A percentile compares a stretch with the other conserved stretches of the same genome.
Conservation (phyloP, 108 stramenopile species). For the Bacterosira constricta region DNA sequence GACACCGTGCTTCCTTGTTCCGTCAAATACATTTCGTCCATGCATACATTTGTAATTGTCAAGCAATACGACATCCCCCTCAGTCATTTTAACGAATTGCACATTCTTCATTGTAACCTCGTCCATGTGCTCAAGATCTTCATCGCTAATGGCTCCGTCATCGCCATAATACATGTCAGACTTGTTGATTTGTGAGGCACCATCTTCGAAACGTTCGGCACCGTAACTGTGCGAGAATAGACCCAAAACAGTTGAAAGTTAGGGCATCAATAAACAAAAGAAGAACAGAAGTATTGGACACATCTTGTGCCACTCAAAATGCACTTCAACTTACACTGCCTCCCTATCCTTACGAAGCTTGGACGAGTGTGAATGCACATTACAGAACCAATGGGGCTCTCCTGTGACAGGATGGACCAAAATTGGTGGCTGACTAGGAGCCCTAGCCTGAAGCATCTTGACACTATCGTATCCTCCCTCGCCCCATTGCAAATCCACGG, state of each 20-base stretch:
- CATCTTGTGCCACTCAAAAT: too few relatives aligned
- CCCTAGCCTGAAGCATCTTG: slow-evolving; percentile 86
- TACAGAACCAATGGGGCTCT: slow-evolving; percentile 92
- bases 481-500: slow-evolving; percentile 83
- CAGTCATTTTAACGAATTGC: slow-evolving; percentile 83
- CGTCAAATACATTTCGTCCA: slow-evolving; percentile 91
- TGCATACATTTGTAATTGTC: slow-evolving; percentile 96
- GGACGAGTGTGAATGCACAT: slow-evolving; percentile 89
- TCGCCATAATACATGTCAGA: slow-evolving; percentile 93
- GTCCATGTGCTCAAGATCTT: slow-evolving; percentile 81
- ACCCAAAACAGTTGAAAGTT: too few relatives aligned
- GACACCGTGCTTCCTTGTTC: slow-evolving; percentile 90
- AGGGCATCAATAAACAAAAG: not conserved
- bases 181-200: slow-evolving; percentile 92
- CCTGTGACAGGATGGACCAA: slow-evolving; percentile 84
- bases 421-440: slow-evolving; percentile 87
- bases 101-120: slow-evolving; percentile 87
- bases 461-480: slow-evolving; percentile 85
- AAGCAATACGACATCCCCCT: slow-evolving; percentile 88
- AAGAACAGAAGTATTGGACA: too few relatives aligned
- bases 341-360: slow-evolving; percentile 86
- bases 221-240: slow-evolving; percentile 74
- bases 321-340: slow-evolving; percentile 67
- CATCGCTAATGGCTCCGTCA: slow-evolving; percentile 74
- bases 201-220: slow-evolving; percentile 89